A percentile compares a stretch with the other conserved stretches of the same genome.
Evolutionary conservation across 306 rosid genomes (phyloP).

Genomic region (Quercus gilva): DNA sequence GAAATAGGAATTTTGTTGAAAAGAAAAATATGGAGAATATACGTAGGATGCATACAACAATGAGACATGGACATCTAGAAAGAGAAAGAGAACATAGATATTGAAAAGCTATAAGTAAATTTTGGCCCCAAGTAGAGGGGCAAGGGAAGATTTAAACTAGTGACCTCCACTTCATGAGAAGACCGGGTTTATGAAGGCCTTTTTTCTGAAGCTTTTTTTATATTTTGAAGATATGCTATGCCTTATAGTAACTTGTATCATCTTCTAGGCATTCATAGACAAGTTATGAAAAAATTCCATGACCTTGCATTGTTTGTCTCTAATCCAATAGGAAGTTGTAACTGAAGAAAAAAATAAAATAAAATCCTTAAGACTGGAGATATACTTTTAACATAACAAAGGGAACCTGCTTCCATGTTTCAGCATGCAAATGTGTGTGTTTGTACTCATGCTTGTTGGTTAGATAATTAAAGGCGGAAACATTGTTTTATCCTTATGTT

Average conservation of each 20-base stretch:
- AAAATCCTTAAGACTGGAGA: neutral
- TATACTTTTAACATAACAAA: neutral
- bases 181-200: too few species aligned
- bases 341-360: neutral
- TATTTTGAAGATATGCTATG: neutral
- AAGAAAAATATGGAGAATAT: too few species aligned
- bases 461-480: neutral
- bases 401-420: neutral
- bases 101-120: too few species aligned
- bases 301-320: neutral
- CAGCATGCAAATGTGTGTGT: neutral
- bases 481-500: neutral
- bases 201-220: neutral
- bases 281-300: neutral
- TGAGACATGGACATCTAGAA: neutral
- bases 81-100: neutral
- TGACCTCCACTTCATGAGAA: too few species aligned
- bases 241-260: neutral
- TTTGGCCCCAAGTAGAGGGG: too few species aligned
- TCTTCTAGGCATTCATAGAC: neutral
- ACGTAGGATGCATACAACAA: too few species aligned
- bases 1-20: neutral
- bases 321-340: neutral
- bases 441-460: neutral
- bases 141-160: too few species aligned